Evolutionary conservation across 2,329 filamentous ascomycete species (phyloP), one percentile per base, ranked within the genome.

Genomic region (Botrytis hyacinthi): DNA sequence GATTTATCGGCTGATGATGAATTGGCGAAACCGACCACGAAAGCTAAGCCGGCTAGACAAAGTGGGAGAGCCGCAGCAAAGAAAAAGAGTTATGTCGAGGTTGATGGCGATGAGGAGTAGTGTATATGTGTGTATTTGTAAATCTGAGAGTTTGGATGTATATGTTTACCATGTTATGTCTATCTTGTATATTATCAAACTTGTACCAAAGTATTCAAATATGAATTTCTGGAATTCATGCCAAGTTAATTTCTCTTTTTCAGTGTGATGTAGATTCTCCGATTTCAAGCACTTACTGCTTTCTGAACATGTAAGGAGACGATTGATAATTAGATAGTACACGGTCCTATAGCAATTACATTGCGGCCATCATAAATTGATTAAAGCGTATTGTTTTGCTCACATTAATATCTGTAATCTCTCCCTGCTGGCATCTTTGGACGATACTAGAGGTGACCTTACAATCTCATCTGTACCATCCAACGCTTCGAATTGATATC

Each of bases 1-100:
- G 83, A 84, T 73, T 76, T 85, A 59, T 83, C 82, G 61, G 80
- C 81, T 62, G 80, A 76, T 54, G 73, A 76, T 22, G 61, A 48
- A 51, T 44, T 63, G 32, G n/a, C 29, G 18, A 74, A 63, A 66
- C 61, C 22, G 12, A 35, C 46, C 16, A 74, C 59, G 16, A 57
- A 46, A 48, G 62, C 73, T 35, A 63, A 46, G 22, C 74, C 75
- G 16, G 72, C 74, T 26, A 73, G 77, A 72, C 76, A 78, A 48
- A 79, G 77, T 71, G 72, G 69, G 12, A 77, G 78, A 44, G 74
- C 73, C 32, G 75, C 71, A 37, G 76, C 75, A n/a, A 77, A 77
- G 73, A 72, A 61, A 14, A 73, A 63, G n/a, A 69, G 62, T 71
- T 68, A 74, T 42, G 70, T 29, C 6, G 70, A 73, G 46, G 20